Percentiles rank a stretch among this genome's conserved stretches.
phyloP scores from a whole-genome alignment of 345 rosid genomes.

The Sonneratia alba region DNA sequence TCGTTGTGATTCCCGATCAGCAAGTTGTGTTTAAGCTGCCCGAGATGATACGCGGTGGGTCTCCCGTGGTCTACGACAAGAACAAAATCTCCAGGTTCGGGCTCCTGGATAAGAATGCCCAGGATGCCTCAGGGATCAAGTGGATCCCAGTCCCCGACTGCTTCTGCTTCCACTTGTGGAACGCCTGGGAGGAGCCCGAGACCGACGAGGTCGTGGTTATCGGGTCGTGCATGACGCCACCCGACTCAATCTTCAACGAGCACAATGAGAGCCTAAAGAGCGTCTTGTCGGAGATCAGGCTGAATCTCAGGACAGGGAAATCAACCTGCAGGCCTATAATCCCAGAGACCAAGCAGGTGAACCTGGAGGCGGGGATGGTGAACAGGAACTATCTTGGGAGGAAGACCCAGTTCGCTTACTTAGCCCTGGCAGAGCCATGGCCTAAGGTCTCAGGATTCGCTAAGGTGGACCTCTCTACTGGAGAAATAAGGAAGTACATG shows the following conservation, averaged over 20 bases:
- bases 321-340: neutral
- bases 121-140: neutral
- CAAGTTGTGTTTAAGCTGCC: constrained; percentile 1
- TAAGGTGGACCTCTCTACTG: neutral
- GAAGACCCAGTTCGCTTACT: constrained; percentile 1
- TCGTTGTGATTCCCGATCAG: constrained; percentile 2
- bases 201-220: neutral
- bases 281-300: neutral
- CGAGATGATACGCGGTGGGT: neutral
- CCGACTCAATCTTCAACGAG: constrained; percentile 5
- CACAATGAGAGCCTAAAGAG: neutral
- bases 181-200: constrained; percentile 4
- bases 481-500: neutral
- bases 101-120: neutral
- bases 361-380: constrained; percentile 5
- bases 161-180: constrained; percentile 5
- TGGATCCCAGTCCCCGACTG: constrained; percentile 2
- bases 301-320: neutral
- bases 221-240: constrained; percentile 2
- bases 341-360: neutral
- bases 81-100: neutral
- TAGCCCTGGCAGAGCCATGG: constrained; percentile 4
- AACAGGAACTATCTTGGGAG: neutral
- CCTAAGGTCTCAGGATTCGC: constrained; percentile 2
- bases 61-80: neutral